phyloP scores from a whole-genome alignment of 2,329 filamentous ascomycete species.

The Delphinella strobiligena region DNA sequence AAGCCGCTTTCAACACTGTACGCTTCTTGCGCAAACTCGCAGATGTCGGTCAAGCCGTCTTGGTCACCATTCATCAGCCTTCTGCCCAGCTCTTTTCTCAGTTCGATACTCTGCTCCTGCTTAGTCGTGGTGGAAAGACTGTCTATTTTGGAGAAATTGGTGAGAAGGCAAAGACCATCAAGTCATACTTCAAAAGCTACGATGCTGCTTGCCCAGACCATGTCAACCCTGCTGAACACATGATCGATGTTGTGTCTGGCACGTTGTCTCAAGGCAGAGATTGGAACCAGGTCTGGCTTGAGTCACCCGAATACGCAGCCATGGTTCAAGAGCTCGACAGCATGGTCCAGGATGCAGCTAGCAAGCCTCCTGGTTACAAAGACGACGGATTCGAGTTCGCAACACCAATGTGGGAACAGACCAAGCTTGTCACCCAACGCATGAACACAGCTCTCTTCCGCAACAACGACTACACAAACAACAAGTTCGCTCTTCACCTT shows the following conservation, averaged over 20 bases:
- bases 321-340: constrained; percentile 29
- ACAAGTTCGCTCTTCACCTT: constrained; percentile 48
- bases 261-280: constrained; percentile 32
- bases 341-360: constrained; percentile 25
- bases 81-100: constrained; percentile 54
- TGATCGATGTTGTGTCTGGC: constrained; percentile 36
- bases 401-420: constrained; percentile 30
- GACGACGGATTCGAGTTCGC: constrained; percentile 34
- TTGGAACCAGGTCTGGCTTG: constrained; percentile 34
- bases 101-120: constrained; percentile 53
- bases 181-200: constrained; percentile 41
- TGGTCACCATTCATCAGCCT: constrained; percentile 61
- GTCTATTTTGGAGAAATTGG: constrained; percentile 53
- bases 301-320: constrained; percentile 22
- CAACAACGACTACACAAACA: constrained; percentile 55
- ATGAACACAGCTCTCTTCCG: constrained; percentile 52
- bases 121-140: constrained; percentile 53
- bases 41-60: constrained; percentile 52
- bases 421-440: constrained; percentile 28
- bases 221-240: constrained; percentile 43
- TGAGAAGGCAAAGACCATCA: constrained; percentile 27
- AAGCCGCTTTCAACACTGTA: constrained; percentile 54
- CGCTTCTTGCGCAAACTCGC: constrained; percentile 56
- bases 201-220: constrained; percentile 40
- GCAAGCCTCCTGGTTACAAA: constrained; percentile 22